Evolutionary conservation across 805 yeast genomes (phyloP).

Genomic region (Nakazawaea ishiwadae): DNA sequence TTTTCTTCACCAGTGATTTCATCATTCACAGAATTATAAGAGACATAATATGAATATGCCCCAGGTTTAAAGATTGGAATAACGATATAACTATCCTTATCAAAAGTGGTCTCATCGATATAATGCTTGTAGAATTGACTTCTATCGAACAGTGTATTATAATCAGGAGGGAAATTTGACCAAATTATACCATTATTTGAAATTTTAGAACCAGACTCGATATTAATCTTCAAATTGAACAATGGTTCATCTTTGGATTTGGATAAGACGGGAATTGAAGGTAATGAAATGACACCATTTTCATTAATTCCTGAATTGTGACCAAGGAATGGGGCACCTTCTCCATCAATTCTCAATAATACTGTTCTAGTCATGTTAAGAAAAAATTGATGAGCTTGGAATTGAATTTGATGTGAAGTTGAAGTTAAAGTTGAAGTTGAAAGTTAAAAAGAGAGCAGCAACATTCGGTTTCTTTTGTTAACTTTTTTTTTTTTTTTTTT

Average conservation of each 20-base stretch:
- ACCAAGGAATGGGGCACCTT: constrained; percentile 40
- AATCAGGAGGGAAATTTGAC: constrained; percentile 62
- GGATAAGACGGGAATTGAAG: constrained; percentile 39
- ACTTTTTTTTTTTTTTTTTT: too few relatives aligned
- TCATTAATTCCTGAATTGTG: constrained; percentile 39
- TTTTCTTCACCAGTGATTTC: constrained; percentile 20
- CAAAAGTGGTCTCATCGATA: constrained; percentile 50
- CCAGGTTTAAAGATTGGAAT: constrained; percentile 71
- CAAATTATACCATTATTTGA: constrained; percentile 66
- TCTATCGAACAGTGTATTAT: constrained; percentile 46
- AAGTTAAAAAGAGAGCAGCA: too few relatives aligned
- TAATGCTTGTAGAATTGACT: constrained; percentile 45
- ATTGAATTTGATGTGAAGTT: too few relatives aligned
- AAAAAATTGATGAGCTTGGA: not conserved
- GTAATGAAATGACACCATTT: constrained; percentile 49
- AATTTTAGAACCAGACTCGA: constrained; percentile 73
- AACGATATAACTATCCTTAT: constrained; percentile 55
- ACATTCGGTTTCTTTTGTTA: too few relatives aligned
- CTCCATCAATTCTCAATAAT: constrained; percentile 39
- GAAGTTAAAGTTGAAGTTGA: too few relatives aligned
- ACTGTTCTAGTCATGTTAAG: constrained; percentile 31
- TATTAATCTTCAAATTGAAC: constrained; percentile 49
- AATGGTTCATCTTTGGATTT: constrained; percentile 29
- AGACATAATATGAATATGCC: constrained; percentile 67
- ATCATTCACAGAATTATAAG: constrained; percentile 40